phyloP scores from a whole-genome alignment of 148 eudicot genomes.

The Hydrangea macrophylla region DNA sequence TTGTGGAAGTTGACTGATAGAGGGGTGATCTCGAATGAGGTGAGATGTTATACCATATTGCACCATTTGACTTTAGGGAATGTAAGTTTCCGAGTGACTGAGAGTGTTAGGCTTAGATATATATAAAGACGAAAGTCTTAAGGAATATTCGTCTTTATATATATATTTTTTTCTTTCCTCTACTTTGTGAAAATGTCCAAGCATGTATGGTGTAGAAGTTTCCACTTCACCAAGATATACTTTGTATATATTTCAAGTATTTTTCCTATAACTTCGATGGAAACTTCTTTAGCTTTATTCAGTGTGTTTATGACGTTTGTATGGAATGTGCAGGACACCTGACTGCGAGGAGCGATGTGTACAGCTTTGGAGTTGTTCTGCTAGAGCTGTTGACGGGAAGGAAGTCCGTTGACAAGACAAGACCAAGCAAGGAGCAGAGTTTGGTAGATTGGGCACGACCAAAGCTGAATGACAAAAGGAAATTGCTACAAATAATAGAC shows the following conservation, averaged over 20 bases:
- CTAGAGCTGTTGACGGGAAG: conserved; percentile 90
- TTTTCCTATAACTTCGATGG: too few species aligned
- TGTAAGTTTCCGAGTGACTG: not conserved
- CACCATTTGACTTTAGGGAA: not conserved
- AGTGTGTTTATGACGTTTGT: conserved; percentile 5
- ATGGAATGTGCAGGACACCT: conserved; percentile 71
- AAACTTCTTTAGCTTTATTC: too few species aligned
- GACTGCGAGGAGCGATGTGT: conserved; percentile 94
- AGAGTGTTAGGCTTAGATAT: not conserved
- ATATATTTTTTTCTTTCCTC: too few species aligned
- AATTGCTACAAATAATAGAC: conserved; percentile 80
- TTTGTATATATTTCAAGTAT: too few species aligned
- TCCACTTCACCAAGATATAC: too few species aligned
- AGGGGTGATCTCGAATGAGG: not conserved
- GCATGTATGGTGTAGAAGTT: too few species aligned
- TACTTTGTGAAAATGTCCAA: too few species aligned
- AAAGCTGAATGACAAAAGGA: conserved; percentile 86
- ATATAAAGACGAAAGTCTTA: too few species aligned
- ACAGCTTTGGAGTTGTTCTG: conserved; percentile 97
- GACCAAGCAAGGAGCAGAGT: conserved; percentile 88
- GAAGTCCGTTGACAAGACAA: conserved; percentile 88
- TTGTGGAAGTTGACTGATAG: not conserved
- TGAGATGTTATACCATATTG: not conserved
- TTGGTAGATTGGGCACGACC: conserved; percentile 98
- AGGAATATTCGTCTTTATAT: too few species aligned